Evolutionary conservation across 495 filamentous ascomycete species (phyloP).

Genomic region (Astrothelium subdiscretum): DNA sequence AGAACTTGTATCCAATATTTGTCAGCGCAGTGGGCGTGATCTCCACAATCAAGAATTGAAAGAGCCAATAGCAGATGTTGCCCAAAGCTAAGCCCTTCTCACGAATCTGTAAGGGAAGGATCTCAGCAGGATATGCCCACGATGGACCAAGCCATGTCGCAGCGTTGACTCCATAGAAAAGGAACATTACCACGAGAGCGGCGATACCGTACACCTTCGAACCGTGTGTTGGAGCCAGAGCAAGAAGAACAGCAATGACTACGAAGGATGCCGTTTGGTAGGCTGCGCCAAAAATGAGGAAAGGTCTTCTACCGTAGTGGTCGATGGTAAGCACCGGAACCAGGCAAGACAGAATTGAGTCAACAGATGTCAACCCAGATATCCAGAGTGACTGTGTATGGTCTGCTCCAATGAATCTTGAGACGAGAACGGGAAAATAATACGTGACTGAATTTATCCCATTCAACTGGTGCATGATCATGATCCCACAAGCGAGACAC

Average conservation of each 20-base stretch:
- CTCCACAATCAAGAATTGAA: neutral
- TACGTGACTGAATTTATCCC: neutral
- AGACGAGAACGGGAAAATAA: neutral
- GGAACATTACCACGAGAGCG: slow-evolving; percentile 18
- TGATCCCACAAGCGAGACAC: neutral
- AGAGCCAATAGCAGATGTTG: neutral
- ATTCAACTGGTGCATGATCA: neutral
- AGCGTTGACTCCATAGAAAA: slow-evolving; percentile 20
- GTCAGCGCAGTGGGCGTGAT: neutral
- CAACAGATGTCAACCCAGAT: neutral
- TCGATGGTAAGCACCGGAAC: neutral
- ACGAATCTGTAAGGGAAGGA: slow-evolving; percentile 54
- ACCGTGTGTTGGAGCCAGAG: neutral
- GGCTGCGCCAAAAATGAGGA: neutral
- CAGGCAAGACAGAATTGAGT: neutral
- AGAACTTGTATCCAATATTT: neutral
- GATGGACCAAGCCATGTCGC: slow-evolving; percentile 37
- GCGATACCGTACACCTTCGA: neutral
- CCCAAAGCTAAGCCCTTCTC: slow-evolving; percentile 53
- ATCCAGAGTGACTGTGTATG: neutral
- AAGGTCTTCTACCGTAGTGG: neutral
- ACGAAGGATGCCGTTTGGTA: neutral
- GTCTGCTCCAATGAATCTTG: neutral
- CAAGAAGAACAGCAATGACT: neutral
- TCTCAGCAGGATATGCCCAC: slow-evolving; percentile 47